Evolutionary conservation across 441 rosid genomes (phyloP), one percentile per base, ranked within the genome.

Genomic region (Gossypium lobatum): DNA sequence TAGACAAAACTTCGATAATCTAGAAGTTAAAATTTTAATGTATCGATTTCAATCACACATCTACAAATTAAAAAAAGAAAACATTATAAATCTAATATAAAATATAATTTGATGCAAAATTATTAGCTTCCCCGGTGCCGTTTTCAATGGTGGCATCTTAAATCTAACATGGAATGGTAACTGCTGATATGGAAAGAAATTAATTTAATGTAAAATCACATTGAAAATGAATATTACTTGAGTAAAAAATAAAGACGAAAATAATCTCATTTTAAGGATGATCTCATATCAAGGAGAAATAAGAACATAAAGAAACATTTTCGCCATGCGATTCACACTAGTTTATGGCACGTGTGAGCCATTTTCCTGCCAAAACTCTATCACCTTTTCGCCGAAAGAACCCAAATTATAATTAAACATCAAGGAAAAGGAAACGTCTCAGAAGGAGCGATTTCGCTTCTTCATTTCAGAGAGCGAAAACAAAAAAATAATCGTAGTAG

Each of bases 301-400:
- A 45, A 45, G n/a, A 11, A 45, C 14, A 11, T 10, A 45, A 10
- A 45, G 50, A 45, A 11, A 11, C n/a, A 45, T 11, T 45, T 45
- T 13, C 14, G n/a, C 1, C n/a, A 11, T 45, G 50, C 50, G 4
- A 45, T 45, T 4, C 16, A 53, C 5, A 45, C 25, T 3, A n/a
- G 59, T 68, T 23, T 16, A 2, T 4, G 23, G 64, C 65, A 58
- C 55, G 65, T 58, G 73, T 63, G 54, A 23, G 42, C 2, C 34
- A 23, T 42, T 64, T 73, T 23, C 52, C 54, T 34, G 58, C 71
- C 71, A 52, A 31, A 53, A 26, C 46, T 16, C 28, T 28, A 28
- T 16, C 23, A 18, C 34, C 57, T 31, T 73, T 71, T 62, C 62
- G 69, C 76, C 69, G 18, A 73, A 28, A n/a, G 64, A 11, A 20